Evolutionary conservation across 78 protist genomes (phyloP).

Genomic region (Dictyostelium intermedium): DNA sequence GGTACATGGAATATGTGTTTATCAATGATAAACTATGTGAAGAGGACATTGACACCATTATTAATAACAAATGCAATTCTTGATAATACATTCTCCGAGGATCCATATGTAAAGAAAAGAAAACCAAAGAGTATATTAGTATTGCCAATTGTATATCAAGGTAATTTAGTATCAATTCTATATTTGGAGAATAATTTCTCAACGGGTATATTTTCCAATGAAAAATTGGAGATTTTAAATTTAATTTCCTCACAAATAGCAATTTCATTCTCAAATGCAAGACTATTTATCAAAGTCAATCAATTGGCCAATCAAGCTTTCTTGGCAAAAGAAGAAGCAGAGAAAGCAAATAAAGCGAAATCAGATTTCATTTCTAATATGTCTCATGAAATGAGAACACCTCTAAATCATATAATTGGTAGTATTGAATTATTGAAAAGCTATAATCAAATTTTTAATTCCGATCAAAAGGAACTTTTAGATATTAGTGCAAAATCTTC

Average conservation of each 20-base stretch:
- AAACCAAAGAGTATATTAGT: conserved; percentile 33
- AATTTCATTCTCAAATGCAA: conserved; percentile 40
- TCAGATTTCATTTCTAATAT: conserved; percentile 55
- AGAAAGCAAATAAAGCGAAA: conserved; percentile 49
- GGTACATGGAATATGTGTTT: conserved; percentile 47
- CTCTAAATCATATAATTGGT: conserved; percentile 59
- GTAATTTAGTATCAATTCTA: conserved; percentile 48
- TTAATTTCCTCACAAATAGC: conserved; percentile 51
- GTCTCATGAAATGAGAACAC: conserved; percentile 71
- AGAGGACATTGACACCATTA: conserved; percentile 32
- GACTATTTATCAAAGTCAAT: conserved; percentile 23
- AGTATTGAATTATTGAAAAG: conserved; percentile 14
- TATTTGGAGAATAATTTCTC: conserved; percentile 49
- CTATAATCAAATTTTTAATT: not conserved
- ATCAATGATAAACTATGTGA: conserved; percentile 48
- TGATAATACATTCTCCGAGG: conserved; percentile 37
- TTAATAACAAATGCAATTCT: conserved; percentile 40
- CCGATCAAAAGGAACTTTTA: conserved; percentile 35
- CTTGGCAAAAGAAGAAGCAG: conserved; percentile 64
- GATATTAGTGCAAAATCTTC: conserved; percentile 37
- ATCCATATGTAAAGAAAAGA: not conserved
- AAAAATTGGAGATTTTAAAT: conserved; percentile 20
- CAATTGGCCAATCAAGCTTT: conserved; percentile 58
- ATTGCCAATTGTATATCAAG: conserved; percentile 53
- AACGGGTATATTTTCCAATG: conserved; percentile 26